Conservation (phyloP, 345 rosid genomes). For the Litchi chinensis region DNA sequence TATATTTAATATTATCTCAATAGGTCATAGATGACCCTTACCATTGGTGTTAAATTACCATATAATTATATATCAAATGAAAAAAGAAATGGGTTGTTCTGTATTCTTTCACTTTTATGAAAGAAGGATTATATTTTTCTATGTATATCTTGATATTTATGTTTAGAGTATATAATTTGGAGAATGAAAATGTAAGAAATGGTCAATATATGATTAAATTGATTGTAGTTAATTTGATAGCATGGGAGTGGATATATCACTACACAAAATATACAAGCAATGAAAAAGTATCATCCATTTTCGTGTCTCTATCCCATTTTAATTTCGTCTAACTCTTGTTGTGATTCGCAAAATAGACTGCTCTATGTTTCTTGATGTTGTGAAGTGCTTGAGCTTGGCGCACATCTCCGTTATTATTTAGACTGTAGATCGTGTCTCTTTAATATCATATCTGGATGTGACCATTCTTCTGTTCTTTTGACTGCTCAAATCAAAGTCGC, state of each 20-base stretch:
- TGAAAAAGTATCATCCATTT: not conserved
- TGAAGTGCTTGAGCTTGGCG: no score
- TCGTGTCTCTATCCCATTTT: not conserved
- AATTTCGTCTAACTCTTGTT: not conserved
- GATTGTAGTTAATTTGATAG: not conserved
- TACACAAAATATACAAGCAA: not conserved
- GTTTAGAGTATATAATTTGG: not conserved
- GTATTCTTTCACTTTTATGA: no score
- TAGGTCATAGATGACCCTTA: no score
- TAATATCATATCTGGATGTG: not conserved
- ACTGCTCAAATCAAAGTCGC: not conserved
- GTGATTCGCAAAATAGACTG: no score
- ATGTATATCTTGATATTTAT: no score
- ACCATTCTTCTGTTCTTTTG: not conserved
- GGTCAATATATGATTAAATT: no score
- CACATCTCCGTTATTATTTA: not conserved
- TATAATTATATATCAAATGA: no score
- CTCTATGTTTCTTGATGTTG: not conserved
- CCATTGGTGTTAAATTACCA: no score
- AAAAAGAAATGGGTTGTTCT: no score
- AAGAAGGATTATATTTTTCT: no score
- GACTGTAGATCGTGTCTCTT: not conserved
- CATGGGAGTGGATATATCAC: not conserved
- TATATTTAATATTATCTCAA: no score
- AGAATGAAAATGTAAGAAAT: not conserved